Percentiles rank a stretch among this genome's conserved stretches.
Evolutionary conservation across 2,329 filamentous ascomycete genomes (phyloP).

Genomic region (Colletotrichum musae): DNA sequence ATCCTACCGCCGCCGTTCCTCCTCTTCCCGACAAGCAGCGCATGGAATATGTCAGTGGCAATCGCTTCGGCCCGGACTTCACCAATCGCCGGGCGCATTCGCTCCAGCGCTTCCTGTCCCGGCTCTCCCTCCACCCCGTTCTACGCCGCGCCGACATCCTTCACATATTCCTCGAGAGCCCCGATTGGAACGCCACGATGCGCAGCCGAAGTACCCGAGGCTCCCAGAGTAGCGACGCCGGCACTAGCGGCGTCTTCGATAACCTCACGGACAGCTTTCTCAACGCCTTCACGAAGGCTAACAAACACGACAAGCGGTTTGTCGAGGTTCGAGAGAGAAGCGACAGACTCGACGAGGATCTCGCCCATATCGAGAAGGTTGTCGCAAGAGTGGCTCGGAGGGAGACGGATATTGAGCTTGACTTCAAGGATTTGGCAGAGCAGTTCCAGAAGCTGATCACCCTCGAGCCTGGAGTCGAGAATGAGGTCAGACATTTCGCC

Average conservation of each 20-base stretch:
- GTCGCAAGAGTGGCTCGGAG: slow-evolving; percentile 90
- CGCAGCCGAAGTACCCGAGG: slow-evolving; percentile 79
- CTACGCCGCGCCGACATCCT: slow-evolving; percentile 87
- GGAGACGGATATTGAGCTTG: slow-evolving; percentile 87
- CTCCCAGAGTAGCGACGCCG: slow-evolving; percentile 64
- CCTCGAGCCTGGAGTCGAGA: slow-evolving; percentile 89
- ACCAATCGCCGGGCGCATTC: slow-evolving; percentile 90
- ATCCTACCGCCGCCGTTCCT: slow-evolving; percentile 91
- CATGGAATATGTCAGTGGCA: slow-evolving; percentile 97
- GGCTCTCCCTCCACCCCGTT: slow-evolving; percentile 89
- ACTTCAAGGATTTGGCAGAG: slow-evolving; percentile 90
- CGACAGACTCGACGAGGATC: slow-evolving; percentile 94
- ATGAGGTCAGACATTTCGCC: slow-evolving; percentile 87
- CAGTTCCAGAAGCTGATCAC: slow-evolving; percentile 95
- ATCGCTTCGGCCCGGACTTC: slow-evolving; percentile 95
- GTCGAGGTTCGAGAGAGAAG: slow-evolving; percentile 93
- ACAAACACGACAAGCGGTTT: slow-evolving; percentile 95
- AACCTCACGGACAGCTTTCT: slow-evolving; percentile 96
- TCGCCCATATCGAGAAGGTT: slow-evolving; percentile 95
- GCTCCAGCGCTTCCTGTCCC: slow-evolving; percentile 89
- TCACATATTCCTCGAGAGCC: slow-evolving; percentile 90
- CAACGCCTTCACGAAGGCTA: slow-evolving; percentile 96
- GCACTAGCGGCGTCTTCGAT: slow-evolving; percentile 85
- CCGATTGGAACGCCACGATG: slow-evolving; percentile 98
- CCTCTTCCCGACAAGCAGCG: slow-evolving; percentile 98